Evolutionary conservation across 2,329 filamentous ascomycete genomes (phyloP).

Genomic region (Pyrenophora teres): DNA sequence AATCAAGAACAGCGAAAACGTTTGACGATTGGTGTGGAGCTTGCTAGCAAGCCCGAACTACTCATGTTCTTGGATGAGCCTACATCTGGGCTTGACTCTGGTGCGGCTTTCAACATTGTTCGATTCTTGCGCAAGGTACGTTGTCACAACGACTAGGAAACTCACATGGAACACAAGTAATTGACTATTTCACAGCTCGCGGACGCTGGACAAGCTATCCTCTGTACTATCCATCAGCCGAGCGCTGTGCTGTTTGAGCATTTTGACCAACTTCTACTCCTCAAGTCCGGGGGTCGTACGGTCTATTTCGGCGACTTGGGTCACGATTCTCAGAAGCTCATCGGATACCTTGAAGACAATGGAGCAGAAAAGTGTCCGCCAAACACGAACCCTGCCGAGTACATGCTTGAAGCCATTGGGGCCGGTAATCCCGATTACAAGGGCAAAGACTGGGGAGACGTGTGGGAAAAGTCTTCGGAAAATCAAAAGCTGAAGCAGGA

Average conservation of each 20-base stretch:
- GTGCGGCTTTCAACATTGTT: constrained; percentile 68
- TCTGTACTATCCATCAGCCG: constrained; percentile 74
- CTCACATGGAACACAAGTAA: background rate
- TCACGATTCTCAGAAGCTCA: constrained; percentile 48
- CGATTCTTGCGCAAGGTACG: constrained; percentile 64
- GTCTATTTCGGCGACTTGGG: constrained; percentile 68
- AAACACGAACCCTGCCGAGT: constrained; percentile 60
- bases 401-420: constrained; percentile 56
- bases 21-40: constrained; percentile 66
- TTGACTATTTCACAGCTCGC: constrained; percentile 51
- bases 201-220: constrained; percentile 67
- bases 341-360: constrained; percentile 59
- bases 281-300: constrained; percentile 68
- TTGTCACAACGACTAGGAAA: background rate
- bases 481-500: constrained; percentile 48
- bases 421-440: constrained; percentile 51
- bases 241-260: constrained; percentile 68
- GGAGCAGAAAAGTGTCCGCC: constrained; percentile 58
- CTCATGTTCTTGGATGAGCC: constrained; percentile 80
- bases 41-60: constrained; percentile 69
- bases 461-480: constrained; percentile 50
- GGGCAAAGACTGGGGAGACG: constrained; percentile 53
- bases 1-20: constrained; percentile 71
- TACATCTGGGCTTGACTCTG: constrained; percentile 72
- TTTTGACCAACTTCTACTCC: constrained; percentile 68